Evolutionary conservation across 257 asterid genomes (phyloP).

Genomic region (Ajuga chamaepitys): DNA sequence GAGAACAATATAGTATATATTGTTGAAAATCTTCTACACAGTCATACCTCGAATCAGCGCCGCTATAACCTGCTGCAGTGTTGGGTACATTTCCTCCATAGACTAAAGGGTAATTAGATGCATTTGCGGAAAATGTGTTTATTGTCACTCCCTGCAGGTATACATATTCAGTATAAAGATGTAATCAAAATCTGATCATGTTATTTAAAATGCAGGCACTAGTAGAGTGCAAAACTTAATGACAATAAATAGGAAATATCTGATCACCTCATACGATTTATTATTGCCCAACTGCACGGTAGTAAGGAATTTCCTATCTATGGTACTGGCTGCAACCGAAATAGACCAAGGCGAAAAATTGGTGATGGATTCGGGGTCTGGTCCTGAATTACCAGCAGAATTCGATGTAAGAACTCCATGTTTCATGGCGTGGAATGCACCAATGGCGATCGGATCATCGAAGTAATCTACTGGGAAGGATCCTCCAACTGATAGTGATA

Average conservation of each 20-base stretch:
- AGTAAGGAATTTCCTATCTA: conserved; percentile 32
- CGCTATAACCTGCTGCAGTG: conserved; percentile 9
- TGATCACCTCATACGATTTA: conserved; percentile 15
- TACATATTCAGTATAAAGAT: neutral
- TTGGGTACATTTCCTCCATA: conserved; percentile 38
- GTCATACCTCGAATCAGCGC: neutral
- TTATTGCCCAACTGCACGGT: conserved; percentile 23
- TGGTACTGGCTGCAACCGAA: conserved; percentile 36
- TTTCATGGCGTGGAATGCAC: conserved; percentile 41
- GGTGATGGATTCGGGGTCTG: conserved; percentile 9
- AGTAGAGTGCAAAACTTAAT: no score
- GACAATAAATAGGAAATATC: neutral
- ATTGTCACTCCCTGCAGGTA: conserved; percentile 19
- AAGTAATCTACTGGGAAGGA: conserved; percentile 19
- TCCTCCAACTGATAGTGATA: conserved; percentile 34
- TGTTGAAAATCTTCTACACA: no score
- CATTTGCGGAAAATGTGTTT: conserved; percentile 20
- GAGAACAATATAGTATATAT: no score
- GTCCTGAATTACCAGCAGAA: conserved; percentile 38
- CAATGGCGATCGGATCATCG: conserved; percentile 36
- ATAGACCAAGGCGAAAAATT: conserved; percentile 37
- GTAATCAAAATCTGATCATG: no score
- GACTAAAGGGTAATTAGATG: conserved; percentile 20
- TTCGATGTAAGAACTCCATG: conserved; percentile 35
- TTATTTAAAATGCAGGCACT: no score